phyloP scores from a whole-genome alignment of 495 filamentous ascomycete genomes.

The Bathelium albidoporum region DNA sequence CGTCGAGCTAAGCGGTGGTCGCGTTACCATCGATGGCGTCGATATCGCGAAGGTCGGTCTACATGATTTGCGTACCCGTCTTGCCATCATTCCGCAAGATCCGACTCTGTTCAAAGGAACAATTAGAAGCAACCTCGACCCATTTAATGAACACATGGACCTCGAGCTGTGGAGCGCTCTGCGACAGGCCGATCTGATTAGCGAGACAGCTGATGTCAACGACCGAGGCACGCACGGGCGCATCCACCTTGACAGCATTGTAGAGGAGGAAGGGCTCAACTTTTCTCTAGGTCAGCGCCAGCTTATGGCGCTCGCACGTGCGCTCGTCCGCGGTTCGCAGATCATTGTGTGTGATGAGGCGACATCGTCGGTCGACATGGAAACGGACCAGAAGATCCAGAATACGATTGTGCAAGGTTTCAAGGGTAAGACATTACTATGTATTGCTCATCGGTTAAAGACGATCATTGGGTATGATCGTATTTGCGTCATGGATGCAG shows the following conservation, averaged over 20 bases:
- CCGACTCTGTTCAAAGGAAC: conserved; percentile 91
- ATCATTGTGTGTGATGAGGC: conserved; percentile 98
- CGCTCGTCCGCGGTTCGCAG: conserved; percentile 71
- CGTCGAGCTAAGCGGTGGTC: conserved; percentile 72
- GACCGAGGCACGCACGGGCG: conserved; percentile 37
- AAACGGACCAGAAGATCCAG: conserved; percentile 94
- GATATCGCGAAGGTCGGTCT: conserved; percentile 79
- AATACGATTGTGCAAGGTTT: conserved; percentile 79
- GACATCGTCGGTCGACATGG: conserved; percentile 85
- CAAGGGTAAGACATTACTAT: conserved; percentile 77
- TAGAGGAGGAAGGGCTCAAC: conserved; percentile 93
- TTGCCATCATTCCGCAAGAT: conserved; percentile 95
- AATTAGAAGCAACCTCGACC: conserved; percentile 82
- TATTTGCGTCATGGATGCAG: conserved; percentile 91
- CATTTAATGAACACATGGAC: conserved; percentile 80
- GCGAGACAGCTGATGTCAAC: conserved; percentile 37
- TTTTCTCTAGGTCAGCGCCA: conserved; percentile 95
- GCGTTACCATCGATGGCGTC: conserved; percentile 81
- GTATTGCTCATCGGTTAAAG: conserved; percentile 86
- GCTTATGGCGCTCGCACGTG: conserved; percentile 86
- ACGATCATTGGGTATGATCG: conserved; percentile 93
- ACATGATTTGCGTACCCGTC: conserved; percentile 71
- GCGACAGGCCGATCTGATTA: conserved; percentile 67
- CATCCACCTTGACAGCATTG: conserved; percentile 70
- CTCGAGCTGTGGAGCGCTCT: conserved; percentile 81